Conservation (phyloP, 2,329 filamentous ascomycete species). For the Tolypocladium sp. region DNA sequence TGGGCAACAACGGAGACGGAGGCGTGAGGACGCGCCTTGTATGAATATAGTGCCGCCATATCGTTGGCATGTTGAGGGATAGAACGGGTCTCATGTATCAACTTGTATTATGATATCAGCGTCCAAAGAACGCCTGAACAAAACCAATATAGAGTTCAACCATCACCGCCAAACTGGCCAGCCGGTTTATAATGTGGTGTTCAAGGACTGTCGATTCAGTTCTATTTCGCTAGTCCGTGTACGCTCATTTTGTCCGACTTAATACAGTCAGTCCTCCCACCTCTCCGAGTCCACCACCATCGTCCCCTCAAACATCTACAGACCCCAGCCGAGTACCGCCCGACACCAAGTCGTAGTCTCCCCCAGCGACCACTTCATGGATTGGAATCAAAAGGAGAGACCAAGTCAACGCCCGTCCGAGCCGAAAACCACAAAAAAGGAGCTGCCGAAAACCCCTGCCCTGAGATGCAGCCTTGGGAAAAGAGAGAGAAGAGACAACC, state of each 20-base stretch:
- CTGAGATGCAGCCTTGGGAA: background rate
- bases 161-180: background rate
- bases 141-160: background rate
- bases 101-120: background rate
- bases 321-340: too few relatives aligned
- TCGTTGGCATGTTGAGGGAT: background rate
- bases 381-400: background rate
- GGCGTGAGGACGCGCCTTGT: background rate
- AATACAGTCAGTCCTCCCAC: background rate
- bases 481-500: background rate
- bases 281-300: background rate
- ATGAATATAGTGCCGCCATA: background rate
- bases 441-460: background rate
- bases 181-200: background rate
- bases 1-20: slow-evolving; percentile 10
- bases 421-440: background rate
- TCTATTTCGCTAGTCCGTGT: background rate
- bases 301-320: background rate
- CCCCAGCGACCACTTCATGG: background rate
- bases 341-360: background rate
- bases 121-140: background rate
- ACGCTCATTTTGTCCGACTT: background rate
- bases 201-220: background rate
- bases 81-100: background rate
- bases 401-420: background rate